phyloP scores from a whole-genome alignment of 345 rosid genomes.

The Aethionema arabicum region DNA sequence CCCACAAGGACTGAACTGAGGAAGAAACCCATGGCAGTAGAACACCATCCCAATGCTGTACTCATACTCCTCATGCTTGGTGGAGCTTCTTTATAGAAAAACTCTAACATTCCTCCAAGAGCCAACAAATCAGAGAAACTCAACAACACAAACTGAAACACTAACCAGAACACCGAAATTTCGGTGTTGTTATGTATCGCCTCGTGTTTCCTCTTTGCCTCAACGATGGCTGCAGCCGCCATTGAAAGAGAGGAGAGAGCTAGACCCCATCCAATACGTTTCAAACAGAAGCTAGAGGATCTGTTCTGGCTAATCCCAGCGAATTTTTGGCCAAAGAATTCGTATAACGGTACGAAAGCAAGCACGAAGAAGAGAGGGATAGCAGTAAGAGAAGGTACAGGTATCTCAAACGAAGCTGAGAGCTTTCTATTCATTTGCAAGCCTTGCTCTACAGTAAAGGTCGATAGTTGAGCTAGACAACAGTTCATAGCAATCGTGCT shows the following conservation, averaged over 20 bases:
- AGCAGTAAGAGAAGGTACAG: slow-evolving; percentile 49
- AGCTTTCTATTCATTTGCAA: slow-evolving; percentile 46
- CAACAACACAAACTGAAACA: slow-evolving; percentile 47
- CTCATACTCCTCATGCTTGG: slow-evolving; percentile 48
- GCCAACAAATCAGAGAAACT: slow-evolving; percentile 60
- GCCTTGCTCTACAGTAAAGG: slow-evolving; percentile 65
- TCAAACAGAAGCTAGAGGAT: slow-evolving; percentile 37
- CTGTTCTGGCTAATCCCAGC: slow-evolving; percentile 1
- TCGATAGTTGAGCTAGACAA: slow-evolving; percentile 57
- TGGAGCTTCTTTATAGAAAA: slow-evolving; percentile 58
- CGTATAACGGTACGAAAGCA: slow-evolving; percentile 45
- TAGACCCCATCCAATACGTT: slow-evolving; percentile 51
- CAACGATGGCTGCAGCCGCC: slow-evolving; percentile 52
- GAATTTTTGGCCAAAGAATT: slow-evolving; percentile 15
- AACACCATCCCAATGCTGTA: slow-evolving; percentile 61
- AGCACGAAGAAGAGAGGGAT: slow-evolving; percentile 49
- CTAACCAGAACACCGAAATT: slow-evolving; percentile 57
- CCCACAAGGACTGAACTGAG: slow-evolving; percentile 50
- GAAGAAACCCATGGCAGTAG: slow-evolving; percentile 55
- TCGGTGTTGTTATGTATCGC: slow-evolving; percentile 20
- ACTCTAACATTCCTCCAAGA: slow-evolving; percentile 64
- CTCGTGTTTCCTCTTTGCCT: slow-evolving; percentile 41
- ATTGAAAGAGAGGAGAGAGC: slow-evolving; percentile 51
- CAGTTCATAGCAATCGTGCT: slow-evolving; percentile 68
- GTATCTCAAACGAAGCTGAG: slow-evolving; percentile 40